These are phyloP conservation scores for Tylopilus intermedius DNA, from an alignment of 768 basidiomycete genomes.

Conservation along the genomic window DNA sequence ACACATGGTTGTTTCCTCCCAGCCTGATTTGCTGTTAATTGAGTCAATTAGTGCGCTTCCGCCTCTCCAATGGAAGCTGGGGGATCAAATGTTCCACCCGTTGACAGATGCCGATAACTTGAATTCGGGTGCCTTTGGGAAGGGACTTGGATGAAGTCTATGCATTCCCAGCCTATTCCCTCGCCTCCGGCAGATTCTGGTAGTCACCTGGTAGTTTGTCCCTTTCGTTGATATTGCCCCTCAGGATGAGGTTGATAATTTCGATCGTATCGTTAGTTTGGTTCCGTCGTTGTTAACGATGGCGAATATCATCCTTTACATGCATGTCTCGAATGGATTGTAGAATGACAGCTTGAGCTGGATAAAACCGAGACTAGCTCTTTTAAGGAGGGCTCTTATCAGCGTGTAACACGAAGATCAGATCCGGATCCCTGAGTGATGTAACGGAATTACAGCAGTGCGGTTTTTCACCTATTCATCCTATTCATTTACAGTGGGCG, in stretches of 20 bases:
- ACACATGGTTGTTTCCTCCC: neutral
- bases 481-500: neutral
- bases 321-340: no score
- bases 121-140: no score
- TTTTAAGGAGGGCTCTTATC: neutral
- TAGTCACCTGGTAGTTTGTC: neutral
- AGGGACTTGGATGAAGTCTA: no score
- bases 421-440: neutral
- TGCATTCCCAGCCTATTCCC: no score
- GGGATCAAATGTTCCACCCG: no score
- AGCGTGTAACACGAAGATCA: conserved; percentile 3
- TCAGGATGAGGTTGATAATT: no score
- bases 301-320: neutral
- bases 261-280: neutral
- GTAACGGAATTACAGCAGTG: conserved; percentile 3
- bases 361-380: neutral
- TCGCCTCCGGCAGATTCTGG: no score
- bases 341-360: neutral
- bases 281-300: neutral
- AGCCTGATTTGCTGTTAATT: neutral
- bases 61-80: no score
- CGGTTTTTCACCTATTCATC: neutral
- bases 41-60: no score
- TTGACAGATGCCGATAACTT: no score
- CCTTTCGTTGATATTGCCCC: no score